Conservation (phyloP, 495 filamentous ascomycete species). For the Aspergillus haitiensis region DNA sequence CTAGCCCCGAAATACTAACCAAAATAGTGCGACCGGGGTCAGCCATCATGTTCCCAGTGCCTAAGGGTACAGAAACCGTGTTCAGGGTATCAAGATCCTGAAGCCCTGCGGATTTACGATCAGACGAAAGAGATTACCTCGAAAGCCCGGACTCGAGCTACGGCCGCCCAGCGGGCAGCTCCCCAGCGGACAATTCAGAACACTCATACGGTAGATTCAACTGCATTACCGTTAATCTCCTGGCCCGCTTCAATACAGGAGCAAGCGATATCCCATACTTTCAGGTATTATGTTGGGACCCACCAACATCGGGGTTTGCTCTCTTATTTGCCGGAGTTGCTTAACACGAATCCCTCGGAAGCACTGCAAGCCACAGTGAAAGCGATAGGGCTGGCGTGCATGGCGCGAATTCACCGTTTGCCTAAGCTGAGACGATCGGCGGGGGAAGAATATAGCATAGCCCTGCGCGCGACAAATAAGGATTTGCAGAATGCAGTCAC, state of each 20-base stretch:
- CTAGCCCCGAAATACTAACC: not conserved
- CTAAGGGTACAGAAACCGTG: constrained; percentile 16
- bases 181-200: not conserved
- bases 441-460: constrained; percentile 19
- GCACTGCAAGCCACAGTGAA: constrained; percentile 19
- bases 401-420: constrained; percentile 15
- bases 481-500: constrained; percentile 16
- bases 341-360: constrained; percentile 11
- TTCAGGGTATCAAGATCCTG: constrained; percentile 17
- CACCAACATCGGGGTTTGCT: constrained; percentile 13
- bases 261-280: constrained; percentile 9
- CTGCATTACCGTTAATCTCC: not conserved
- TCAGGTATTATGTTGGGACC: constrained; percentile 22
- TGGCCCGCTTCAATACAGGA: constrained; percentile 9
- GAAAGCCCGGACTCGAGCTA: not conserved
- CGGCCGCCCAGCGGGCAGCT: not conserved
- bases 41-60: constrained; percentile 22
- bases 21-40: constrained; percentile 18
- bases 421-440: constrained; percentile 8
- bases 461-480: constrained; percentile 21
- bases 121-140: constrained; percentile 13
- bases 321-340: constrained; percentile 11
- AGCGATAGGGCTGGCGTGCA: constrained; percentile 21
- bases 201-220: not conserved
- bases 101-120: constrained; percentile 15